Percentiles rank a stretch among this genome's conserved stretches.
These are phyloP conservation scores for Hippophae gyantsensis DNA, from an alignment of 306 rosid genomes.

Conservation along the genomic window DNA sequence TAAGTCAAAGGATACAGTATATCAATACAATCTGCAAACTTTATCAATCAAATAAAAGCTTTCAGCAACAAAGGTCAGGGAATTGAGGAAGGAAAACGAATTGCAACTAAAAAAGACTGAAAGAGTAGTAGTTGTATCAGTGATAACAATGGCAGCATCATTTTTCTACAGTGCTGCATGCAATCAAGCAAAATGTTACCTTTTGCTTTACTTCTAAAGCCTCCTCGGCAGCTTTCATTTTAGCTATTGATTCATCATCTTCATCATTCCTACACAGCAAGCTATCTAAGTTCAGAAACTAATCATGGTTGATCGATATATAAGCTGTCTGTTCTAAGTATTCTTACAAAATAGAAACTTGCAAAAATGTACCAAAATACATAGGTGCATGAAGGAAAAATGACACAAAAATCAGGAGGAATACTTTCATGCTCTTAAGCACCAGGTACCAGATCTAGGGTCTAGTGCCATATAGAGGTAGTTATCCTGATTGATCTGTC, in stretches of 20 bases:
- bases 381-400: too few relatives aligned
- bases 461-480: too few relatives aligned
- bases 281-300: slow-evolving; percentile 27
- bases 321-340: neutral
- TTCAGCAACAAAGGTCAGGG: slow-evolving; percentile 3
- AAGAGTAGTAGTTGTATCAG: neutral
- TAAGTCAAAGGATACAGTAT: slow-evolving; percentile 9
- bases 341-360: neutral
- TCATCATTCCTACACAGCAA: slow-evolving; percentile 64
- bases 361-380: too few relatives aligned
- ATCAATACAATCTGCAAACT: neutral
- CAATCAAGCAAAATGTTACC: slow-evolving; percentile 32
- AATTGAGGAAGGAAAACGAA: neutral
- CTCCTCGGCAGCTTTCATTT: slow-evolving; percentile 84
- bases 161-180: neutral
- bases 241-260: slow-evolving; percentile 46
- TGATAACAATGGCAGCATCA: slow-evolving; percentile 5
- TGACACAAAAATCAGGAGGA: too few relatives aligned
- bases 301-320: slow-evolving; percentile 15
- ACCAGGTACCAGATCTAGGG: too few relatives aligned
- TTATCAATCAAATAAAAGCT: neutral
- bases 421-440: too few relatives aligned
- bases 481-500: too few relatives aligned
- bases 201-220: slow-evolving; percentile 72
- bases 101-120: neutral